Evolutionary conservation across 441 rosid species (phyloP).

Genomic region (Hura crepitans): DNA sequence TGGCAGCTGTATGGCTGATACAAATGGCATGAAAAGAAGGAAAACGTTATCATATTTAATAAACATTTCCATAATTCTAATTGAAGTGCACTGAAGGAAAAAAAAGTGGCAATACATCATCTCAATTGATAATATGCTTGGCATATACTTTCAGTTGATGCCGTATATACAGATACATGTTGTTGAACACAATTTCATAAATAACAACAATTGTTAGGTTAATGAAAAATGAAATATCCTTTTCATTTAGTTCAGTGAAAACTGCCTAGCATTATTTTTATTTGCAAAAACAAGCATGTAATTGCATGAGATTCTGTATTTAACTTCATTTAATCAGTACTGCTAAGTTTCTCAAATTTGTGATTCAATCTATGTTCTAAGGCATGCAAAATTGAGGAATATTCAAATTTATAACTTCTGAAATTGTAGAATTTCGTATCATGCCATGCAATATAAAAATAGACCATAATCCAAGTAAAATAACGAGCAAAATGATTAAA

Average conservation of each 20-base stretch:
- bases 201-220: no score
- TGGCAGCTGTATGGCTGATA: constrained; percentile 92
- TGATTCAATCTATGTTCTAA: background rate
- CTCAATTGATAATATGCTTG: background rate
- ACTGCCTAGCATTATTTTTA: no score
- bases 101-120: background rate
- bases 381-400: background rate
- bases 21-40: constrained; percentile 19
- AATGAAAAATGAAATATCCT: no score
- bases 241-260: no score
- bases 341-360: background rate
- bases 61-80: background rate
- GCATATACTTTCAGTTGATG: background rate
- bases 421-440: constrained; percentile 1
- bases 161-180: background rate
- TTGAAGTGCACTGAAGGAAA: background rate
- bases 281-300: background rate
- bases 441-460: background rate
- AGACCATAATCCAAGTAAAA: background rate
- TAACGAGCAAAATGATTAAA: background rate
- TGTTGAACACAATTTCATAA: background rate
- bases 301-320: background rate
- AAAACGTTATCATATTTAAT: constrained; percentile 14
- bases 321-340: background rate
- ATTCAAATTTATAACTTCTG: background rate